Evolutionary conservation across 768 basidiomycete genomes (phyloP).

Genomic region (Lentinula aciculospora): DNA sequence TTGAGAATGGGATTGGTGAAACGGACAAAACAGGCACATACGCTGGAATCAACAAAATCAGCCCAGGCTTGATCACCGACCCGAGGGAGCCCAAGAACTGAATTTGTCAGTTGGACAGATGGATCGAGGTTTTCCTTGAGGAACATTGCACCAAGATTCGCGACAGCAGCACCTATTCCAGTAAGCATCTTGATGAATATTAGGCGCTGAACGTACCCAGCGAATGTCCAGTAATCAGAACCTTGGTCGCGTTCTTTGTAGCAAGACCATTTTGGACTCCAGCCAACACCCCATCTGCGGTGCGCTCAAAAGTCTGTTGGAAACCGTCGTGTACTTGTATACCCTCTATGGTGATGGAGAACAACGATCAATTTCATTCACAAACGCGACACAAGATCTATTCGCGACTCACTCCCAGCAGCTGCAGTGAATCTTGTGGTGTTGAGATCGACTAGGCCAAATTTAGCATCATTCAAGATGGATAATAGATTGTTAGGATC

Average conservation of each 20-base stretch:
- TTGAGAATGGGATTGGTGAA: neutral
- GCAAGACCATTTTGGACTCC: constrained; percentile 23
- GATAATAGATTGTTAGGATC: constrained; percentile 26
- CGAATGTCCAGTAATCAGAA: constrained; percentile 34
- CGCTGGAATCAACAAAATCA: constrained; percentile 30
- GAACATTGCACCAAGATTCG: constrained; percentile 38
- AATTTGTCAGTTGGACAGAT: constrained; percentile 25
- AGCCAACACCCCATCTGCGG: constrained; percentile 27
- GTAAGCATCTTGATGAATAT: neutral
- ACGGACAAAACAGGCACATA: constrained; percentile 9
- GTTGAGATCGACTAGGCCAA: constrained; percentile 23
- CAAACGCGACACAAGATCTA: neutral
- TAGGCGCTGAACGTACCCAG: constrained; percentile 22
- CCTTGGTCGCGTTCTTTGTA: constrained; percentile 23
- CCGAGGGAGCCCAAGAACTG: constrained; percentile 37
- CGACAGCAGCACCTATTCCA: constrained; percentile 33
- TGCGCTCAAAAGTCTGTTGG: constrained; percentile 31
- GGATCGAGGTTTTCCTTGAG: constrained; percentile 30
- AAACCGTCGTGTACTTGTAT: constrained; percentile 35
- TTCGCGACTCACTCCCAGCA: constrained; percentile 14
- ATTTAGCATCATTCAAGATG: constrained; percentile 27
- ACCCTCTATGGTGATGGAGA: constrained; percentile 16
- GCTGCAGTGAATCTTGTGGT: constrained; percentile 23
- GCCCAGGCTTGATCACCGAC: constrained; percentile 41
- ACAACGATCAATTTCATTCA: neutral